Conservation (phyloP, 345 rosid species). For the Lepidium africanum region DNA sequence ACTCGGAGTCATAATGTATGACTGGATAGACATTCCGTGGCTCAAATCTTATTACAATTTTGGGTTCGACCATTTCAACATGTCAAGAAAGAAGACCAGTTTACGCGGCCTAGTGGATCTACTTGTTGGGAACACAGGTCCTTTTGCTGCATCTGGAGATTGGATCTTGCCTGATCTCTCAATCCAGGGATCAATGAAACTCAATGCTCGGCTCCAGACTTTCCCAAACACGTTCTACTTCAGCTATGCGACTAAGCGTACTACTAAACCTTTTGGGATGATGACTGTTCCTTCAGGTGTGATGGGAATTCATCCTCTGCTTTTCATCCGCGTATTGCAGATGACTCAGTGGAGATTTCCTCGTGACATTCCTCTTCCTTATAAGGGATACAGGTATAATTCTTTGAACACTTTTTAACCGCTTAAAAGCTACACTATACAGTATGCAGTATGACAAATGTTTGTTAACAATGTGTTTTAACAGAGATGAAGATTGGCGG, state of each 20-base stretch:
- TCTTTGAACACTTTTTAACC: background rate
- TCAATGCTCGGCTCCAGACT: constrained; percentile 53
- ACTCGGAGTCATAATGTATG: constrained; percentile 74
- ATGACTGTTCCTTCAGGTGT: constrained; percentile 73
- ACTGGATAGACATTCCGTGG: constrained; percentile 89
- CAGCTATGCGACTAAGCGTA: constrained; percentile 87
- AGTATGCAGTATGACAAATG: background rate
- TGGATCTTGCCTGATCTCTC: constrained; percentile 98
- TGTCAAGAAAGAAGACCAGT: constrained; percentile 72
- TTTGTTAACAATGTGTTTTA: background rate
- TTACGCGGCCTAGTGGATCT: constrained; percentile 57
- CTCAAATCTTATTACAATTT: constrained; percentile 81
- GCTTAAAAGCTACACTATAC: background rate
- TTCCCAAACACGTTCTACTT: constrained; percentile 81
- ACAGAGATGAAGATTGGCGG: constrained; percentile 94
- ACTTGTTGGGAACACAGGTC: constrained; percentile 74
- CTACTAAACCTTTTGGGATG: constrained; percentile 46
- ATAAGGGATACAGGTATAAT: constrained; percentile 79
- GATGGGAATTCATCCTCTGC: constrained; percentile 72
- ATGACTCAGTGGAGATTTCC: constrained; percentile 83
- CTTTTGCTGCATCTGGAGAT: constrained; percentile 64
- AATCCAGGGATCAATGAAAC: constrained; percentile 64
- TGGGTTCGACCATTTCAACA: constrained; percentile 87
- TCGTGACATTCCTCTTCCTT: constrained; percentile 56
- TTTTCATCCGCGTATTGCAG: constrained; percentile 77